Conservation (phyloP, 1,284 basidiomycete species). For the Grifola frondosa region DNA sequence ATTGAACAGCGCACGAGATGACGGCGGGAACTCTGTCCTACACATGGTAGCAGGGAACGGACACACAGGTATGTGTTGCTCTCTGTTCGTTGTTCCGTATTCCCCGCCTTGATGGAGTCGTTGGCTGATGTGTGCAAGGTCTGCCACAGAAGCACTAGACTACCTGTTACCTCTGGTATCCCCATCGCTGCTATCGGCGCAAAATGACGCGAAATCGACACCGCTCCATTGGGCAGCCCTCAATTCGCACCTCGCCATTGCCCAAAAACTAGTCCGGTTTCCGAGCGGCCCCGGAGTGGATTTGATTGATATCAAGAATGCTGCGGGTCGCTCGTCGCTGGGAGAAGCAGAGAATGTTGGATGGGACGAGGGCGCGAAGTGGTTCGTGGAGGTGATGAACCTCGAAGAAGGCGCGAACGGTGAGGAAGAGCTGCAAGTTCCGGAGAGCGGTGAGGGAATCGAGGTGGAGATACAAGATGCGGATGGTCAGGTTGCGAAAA, state of each 20-base stretch:
- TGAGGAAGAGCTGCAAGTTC: conserved; percentile 36
- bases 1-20: conserved; percentile 62
- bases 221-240: conserved; percentile 87
- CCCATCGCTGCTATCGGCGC: conserved; percentile 52
- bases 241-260: conserved; percentile 71
- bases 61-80: conserved; percentile 61
- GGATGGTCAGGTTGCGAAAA: conserved; percentile 59
- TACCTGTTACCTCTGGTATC: conserved; percentile 68
- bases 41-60: conserved; percentile 90
- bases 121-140: conserved; percentile 46
- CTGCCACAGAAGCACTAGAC: conserved; percentile 63
- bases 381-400: conserved; percentile 76
- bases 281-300: conserved; percentile 56
- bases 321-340: conserved; percentile 66
- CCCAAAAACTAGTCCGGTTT: conserved; percentile 65
- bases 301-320: conserved; percentile 74
- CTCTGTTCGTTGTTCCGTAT: conserved; percentile 1
- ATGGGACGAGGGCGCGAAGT: conserved; percentile 79
- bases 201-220: conserved; percentile 74
- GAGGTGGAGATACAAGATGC: conserved; percentile 69
- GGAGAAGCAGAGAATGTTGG: conserved; percentile 74
- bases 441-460: conserved; percentile 38
- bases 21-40: conserved; percentile 73
- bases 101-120: conserved; percentile 2
- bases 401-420: conserved; percentile 50